Evolutionary conservation across 352 stramenopile species (phyloP).

Genomic region (Plasmopara muralis): DNA sequence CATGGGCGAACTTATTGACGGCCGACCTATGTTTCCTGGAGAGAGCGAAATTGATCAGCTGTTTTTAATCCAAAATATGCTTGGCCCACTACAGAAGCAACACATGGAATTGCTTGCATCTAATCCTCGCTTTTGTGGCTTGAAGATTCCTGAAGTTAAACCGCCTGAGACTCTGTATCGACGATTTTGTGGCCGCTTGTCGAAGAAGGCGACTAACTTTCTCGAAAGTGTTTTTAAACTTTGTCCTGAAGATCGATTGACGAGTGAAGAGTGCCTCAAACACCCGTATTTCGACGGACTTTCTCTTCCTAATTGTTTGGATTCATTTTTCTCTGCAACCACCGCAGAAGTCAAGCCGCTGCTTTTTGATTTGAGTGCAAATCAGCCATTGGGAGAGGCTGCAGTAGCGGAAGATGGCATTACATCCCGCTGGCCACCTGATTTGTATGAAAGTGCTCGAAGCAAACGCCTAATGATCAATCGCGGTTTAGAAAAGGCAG

Average conservation of each 20-base stretch:
- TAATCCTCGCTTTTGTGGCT: conserved; percentile 87
- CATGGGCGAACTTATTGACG: conserved; percentile 95
- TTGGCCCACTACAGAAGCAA: conserved; percentile 92
- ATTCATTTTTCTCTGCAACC: conserved; percentile 3
- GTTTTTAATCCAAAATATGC: conserved; percentile 98
- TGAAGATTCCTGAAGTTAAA: conserved; percentile 91
- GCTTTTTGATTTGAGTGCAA: conserved; percentile 21
- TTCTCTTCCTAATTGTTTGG: conserved; percentile 13
- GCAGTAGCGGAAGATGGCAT: conserved; percentile 16
- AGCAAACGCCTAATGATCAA: conserved; percentile 34
- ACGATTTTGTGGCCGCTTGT: conserved; percentile 85
- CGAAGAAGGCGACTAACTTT: conserved; percentile 79
- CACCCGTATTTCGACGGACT: conserved; percentile 87
- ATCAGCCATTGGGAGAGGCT: conserved; percentile 14
- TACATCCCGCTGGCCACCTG: conserved; percentile 10
- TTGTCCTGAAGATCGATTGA: conserved; percentile 65
- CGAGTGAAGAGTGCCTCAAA: conserved; percentile 67
- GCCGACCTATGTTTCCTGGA: conserved; percentile 97
- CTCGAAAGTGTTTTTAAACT: conserved; percentile 73
- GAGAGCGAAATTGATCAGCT: conserved; percentile 98
- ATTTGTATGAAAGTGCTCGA: conserved; percentile 31
- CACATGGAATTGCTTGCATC: conserved; percentile 89
- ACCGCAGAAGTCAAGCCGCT: conserved; percentile 30
- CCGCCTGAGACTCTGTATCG: conserved; percentile 88
- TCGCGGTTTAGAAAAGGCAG: conserved; percentile 34